phyloP scores from a whole-genome alignment of 805 yeast species.

The Metschnikowia arizonensis region DNA sequence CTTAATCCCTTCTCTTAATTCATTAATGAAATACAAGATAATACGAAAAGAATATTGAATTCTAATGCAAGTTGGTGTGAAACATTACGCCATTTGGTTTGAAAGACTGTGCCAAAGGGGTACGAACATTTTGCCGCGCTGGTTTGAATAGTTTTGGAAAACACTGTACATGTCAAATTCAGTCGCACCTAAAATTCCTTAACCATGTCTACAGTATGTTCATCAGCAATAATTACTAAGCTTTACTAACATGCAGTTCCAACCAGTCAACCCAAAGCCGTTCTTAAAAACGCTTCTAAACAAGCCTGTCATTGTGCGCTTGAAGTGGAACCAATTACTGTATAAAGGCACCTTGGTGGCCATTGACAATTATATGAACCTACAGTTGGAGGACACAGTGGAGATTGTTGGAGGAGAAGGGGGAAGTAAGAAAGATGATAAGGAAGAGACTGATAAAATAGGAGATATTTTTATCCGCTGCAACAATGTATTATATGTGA shows the following conservation, averaged over 20 bases:
- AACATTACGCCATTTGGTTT: no score
- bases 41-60: no score
- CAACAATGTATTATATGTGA: conserved; percentile 79
- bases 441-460: conserved; percentile 26
- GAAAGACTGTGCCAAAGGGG: no score
- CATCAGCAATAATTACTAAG: not conserved
- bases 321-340: conserved; percentile 89
- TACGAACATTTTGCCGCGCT: no score
- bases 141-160: no score
- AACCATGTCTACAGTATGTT: not conserved
- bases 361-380: conserved; percentile 89
- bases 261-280: conserved; percentile 87
- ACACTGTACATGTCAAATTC: no score
- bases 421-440: no score
- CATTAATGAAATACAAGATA: no score
- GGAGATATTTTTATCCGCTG: conserved; percentile 87
- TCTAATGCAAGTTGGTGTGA: no score
- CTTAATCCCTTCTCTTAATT: no score
- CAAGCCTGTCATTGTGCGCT: conserved; percentile 65
- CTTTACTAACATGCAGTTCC: conserved; percentile 29
- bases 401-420: conserved; percentile 39
- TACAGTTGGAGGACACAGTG: conserved; percentile 59
- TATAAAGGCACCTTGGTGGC: conserved; percentile 75
- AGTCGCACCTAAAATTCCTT: no score
- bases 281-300: conserved; percentile 74